Base-by-base conservation (phyloP, 768 basidiomycete species). In the Xerocomellus intermedius region DNA sequence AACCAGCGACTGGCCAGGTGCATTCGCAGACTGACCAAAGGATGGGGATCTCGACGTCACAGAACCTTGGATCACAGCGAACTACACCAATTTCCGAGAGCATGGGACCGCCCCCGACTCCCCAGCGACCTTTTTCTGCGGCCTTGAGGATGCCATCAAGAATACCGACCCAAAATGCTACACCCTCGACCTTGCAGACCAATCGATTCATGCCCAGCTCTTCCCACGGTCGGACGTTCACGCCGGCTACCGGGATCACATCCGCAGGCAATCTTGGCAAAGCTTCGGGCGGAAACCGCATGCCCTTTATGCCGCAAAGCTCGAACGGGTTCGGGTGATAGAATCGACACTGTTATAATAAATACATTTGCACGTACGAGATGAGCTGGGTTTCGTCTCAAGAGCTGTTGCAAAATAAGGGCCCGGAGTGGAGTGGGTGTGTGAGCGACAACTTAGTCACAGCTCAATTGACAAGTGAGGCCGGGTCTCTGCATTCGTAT, bases 31-130 rank as follows among this genome's bases (percentile, higher is more conserved):
- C 50, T 12, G 54, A 54, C 38, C 57, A 49, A 35, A 49, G 35
- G 46, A 56, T 54, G 47, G 62, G 59, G 33, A 56, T 24, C 36
- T 57, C 59, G 35, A 58, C 51, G 21, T 19, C 50, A 37, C 54
- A 51, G 6, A 57, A 48, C 26, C 48, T 36, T 45, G 39, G 59
- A 59, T 46, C 63, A 56, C 60, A 61, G 21, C 54, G 64, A 61
- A 55, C 68, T 62, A 47, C 66, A 58, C 42, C 69, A 53, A 35
- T 62, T 55, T 48, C 52, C 33, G 57, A 59, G 41, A 45, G 8
- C 54, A 84, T 85, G 82, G 80, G 77, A 19, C 83, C 82, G 5
- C 82, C 82, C 2, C 75, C 79, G 13, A 77, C 79, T 19, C 83
- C 82, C 36, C 79, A 75, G 54, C 67, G 63, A 43, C 63, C 66